These are phyloP conservation scores for Sequoiadendron giganteum DNA, from an alignment of 75 land plant genomes.

Conservation along the genomic window DNA sequence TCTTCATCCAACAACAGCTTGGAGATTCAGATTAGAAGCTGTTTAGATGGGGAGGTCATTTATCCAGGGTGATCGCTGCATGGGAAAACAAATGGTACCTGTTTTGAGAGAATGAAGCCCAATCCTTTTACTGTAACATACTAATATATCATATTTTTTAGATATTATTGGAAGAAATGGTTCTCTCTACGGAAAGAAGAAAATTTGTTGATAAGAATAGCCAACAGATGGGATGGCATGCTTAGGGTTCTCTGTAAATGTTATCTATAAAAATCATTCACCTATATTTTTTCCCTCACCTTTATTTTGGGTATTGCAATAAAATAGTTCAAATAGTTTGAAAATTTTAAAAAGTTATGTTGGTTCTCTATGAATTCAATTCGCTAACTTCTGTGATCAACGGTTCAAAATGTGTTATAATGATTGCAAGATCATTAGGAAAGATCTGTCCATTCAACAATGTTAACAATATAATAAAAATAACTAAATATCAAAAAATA, in stretches of 20 bases:
- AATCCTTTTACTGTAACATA: background rate
- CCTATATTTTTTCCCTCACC: background rate
- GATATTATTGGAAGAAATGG: background rate
- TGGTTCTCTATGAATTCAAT: no score
- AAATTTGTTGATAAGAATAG: background rate
- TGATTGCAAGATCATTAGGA: no score
- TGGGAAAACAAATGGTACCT: background rate
- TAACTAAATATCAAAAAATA: no score
- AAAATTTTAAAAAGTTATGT: background rate
- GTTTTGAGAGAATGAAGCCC: background rate
- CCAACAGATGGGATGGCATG: background rate
- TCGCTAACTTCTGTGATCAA: no score
- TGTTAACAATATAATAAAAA: no score
- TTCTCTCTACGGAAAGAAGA: background rate
- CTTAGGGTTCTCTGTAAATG: background rate
- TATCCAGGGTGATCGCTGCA: background rate
- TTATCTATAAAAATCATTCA: background rate
- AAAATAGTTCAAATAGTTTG: background rate
- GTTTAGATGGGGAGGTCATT: slow-evolving; percentile 14
- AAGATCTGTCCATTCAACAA: no score
- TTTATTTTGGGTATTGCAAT: background rate
- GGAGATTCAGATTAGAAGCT: slow-evolving; percentile 11
- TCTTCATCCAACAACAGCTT: background rate
- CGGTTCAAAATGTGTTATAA: no score
- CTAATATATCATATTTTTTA: background rate